Base-by-base conservation (phyloP, 2,329 filamentous ascomycete genomes). In the Diaporthe eres region DNA sequence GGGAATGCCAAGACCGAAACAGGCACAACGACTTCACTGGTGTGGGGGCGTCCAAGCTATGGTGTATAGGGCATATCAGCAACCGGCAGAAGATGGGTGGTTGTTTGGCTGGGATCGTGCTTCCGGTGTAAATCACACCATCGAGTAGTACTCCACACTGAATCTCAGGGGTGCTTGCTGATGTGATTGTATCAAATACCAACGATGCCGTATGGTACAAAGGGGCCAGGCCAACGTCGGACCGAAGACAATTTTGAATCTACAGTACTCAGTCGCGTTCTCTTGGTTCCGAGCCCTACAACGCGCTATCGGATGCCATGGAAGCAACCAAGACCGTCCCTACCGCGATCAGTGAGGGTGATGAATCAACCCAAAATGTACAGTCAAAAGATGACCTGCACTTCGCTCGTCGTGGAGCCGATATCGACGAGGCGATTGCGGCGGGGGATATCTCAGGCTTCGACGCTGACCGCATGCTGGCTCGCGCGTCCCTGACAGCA, bases 41-140 rank as follows among this genome's bases (percentile, higher is more conserved):
- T 44, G 60, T 65, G 60, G 60, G 60, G 60, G 60, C n/a, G 15
- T 22, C 13, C 22, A 13, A 3, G 15, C 25, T 19, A n/a, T 28
- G 13, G 37, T 44, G 7, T 17, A 17, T 2, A 10, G 4, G n/a
- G 39, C 39, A 13, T 15, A 25, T 31, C 22, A 65, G 39, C n/a
- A 31, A 17, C 25, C 25, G 39, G 60, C 39, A 47, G n/a, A 12
- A 22, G 31, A 47, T 44, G 17, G 39, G 15, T 12, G 60, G 60
- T 12, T 17, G 25, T 12, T 31, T 22, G 3, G 8, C 13, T 8
- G 22, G 60, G 25, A 9, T 65, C 60, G 60, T 65, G 60, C 60
- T 65, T 44, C 60, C 7, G 8, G 39, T 47, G 39, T 31, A 47
- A 65, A 65, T 65, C 25, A 65, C 60, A 65, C 39, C 60, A 65